A percentile compares a stretch with the other conserved stretches of the same genome.
phyloP scores from a whole-genome alignment of 306 rosid genomes.

The barrel medic (Medicago truncatula) region MtrunA17r5.0-ANR NC_053043.1:49033501-49034000 shows the following conservation, averaged over 20 bases:
- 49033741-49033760: conserved; percentile 3
- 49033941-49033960: conserved; percentile 12
- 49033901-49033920: conserved; percentile 8
- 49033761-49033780: conserved; percentile 20
- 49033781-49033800: conserved; percentile 14
- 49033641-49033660: conserved; percentile 9
- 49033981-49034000: conserved; percentile 7
- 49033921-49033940: conserved; percentile 23
- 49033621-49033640: conserved; percentile 22
- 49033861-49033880: conserved; percentile 20
- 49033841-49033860: neutral
- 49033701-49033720: conserved; percentile 16
- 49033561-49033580: conserved; percentile 89
- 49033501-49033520: conserved; percentile 24
- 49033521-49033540: conserved; percentile 24
- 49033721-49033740: conserved; percentile 8
- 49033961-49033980: conserved; percentile 10
- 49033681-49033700: conserved; percentile 28
- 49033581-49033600: conserved; percentile 88
- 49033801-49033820: conserved; percentile 6
- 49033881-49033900: neutral
- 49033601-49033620: conserved; percentile 62
- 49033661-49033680: conserved; percentile 34
- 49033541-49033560: conserved; percentile 58
- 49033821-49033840: neutral